Conservation (phyloP, 2,329 filamentous ascomycete genomes). For the Teratosphaeria viscida region DNA sequence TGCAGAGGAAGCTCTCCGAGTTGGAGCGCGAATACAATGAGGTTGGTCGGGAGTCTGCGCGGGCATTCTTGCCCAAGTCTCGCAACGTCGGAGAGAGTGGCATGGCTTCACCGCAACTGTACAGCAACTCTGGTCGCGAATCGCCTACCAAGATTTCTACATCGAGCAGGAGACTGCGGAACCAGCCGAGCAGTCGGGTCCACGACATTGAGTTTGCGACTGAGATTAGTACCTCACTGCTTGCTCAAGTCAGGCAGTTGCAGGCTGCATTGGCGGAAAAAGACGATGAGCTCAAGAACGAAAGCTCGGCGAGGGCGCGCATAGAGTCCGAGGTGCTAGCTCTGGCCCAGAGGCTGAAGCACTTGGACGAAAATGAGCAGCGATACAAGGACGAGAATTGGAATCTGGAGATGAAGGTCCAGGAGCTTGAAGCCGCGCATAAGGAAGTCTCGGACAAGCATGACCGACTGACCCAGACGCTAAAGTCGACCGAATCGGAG, state of each 20-base stretch:
- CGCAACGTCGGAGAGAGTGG: slow-evolving; percentile 4
- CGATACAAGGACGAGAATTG: slow-evolving; percentile 98
- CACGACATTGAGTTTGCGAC: slow-evolving; percentile 98
- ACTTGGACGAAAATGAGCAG: slow-evolving; percentile 85
- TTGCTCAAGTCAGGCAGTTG: slow-evolving; percentile 86
- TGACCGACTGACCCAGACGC: slow-evolving; percentile 63
- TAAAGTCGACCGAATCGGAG: slow-evolving; percentile 61
- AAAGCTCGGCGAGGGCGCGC: slow-evolving; percentile 63
- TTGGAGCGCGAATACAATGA: slow-evolving; percentile 95
- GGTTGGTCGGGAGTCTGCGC: slow-evolving; percentile 76
- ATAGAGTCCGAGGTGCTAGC: slow-evolving; percentile 75
- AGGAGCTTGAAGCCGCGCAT: slow-evolving; percentile 64
- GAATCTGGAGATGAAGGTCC: slow-evolving; percentile 86
- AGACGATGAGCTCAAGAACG: slow-evolving; percentile 71
- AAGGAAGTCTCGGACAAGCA: slow-evolving; percentile 74
- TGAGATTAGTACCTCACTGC: slow-evolving; percentile 88
- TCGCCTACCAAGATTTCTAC: slow-evolving; percentile 85
- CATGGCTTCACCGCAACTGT: slow-evolving; percentile 34
- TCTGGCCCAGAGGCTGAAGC: slow-evolving; percentile 68
- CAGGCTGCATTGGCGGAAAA: slow-evolving; percentile 77
- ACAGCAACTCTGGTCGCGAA: slow-evolving; percentile 71
- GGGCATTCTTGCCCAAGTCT: slow-evolving; percentile 75
- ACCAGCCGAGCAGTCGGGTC: slow-evolving; percentile 76
- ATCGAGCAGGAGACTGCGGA: slow-evolving; percentile 69
- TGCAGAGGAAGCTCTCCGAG: slow-evolving; percentile 72